Base-by-base conservation (phyloP, 2,329 filamentous ascomycete species). In the Beauveria brongniartii region DNA sequence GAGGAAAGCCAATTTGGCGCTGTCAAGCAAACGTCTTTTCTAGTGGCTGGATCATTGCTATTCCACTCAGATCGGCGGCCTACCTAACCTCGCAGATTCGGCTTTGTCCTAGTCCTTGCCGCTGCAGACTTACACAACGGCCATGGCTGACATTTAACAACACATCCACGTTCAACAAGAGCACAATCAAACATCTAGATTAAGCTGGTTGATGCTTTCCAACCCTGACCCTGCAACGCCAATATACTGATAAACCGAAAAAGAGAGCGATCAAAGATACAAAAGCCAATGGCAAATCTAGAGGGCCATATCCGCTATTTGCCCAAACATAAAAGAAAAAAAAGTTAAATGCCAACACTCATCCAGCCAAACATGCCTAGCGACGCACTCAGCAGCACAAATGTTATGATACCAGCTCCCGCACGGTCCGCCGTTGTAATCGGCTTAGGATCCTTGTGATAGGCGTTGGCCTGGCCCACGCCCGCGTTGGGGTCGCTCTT, bases 361-460 rank as follows among this genome's bases (percentile, higher is more conserved):
- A 81, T 81, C 79, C 79, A 81, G 20, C 73, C 73, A 64, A 80
- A 80, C 37, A 77, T 71, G 26, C 74, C 74, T 16, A 70, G 69
- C 1, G 74, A 71, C 3, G 71, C 67, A 7, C 72, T 74, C 1
- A 81, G 66, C 9, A 82, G 64, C n/a, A 81, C 56, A 24, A 76
- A 70, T 6, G 79, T 82, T 20, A 81, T 55, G 44, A 81, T 78
- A 55, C 75, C 75, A 5, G 79, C 79, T 10, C 79, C 79, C 0
- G 78, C 79, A 65, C 70, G 74, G 63, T 80, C 79, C 28, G 69
- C 77, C 20, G 74, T 74, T 6, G 73, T 77, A 46, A 80, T 71
- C 12, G 75, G 72, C 57, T 67, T 66, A 18, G 67, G 64, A 22
- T 69, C 60, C 57, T 69, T 68, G 41, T 69, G 66, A 40, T 75